These are phyloP conservation scores for Tylopilus rubrobrunneus DNA, from an alignment of 768 basidiomycete genomes.

Conservation along the genomic window DNA sequence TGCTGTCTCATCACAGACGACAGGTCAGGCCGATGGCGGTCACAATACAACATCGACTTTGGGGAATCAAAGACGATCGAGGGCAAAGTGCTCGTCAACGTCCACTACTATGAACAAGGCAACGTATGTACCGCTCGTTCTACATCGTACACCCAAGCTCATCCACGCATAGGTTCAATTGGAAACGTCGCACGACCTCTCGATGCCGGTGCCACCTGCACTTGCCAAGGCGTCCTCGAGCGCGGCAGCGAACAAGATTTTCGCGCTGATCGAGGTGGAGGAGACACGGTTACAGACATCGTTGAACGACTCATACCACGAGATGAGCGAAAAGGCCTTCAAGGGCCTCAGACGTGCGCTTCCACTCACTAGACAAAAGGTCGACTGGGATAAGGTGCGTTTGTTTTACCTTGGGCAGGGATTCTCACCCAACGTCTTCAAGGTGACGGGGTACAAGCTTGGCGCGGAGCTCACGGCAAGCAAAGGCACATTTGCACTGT, in stretches of 20 bases:
- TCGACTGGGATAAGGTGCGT: conserved; percentile 92
- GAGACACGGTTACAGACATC: conserved; percentile 76
- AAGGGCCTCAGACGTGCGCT: conserved; percentile 85
- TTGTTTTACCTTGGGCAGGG: neutral
- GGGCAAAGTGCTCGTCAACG: conserved; percentile 77
- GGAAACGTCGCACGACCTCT: conserved; percentile 64
- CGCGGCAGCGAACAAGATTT: conserved; percentile 61
- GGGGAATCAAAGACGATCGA: conserved; percentile 49
- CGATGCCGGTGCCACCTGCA: conserved; percentile 59
- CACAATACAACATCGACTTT: conserved; percentile 75
- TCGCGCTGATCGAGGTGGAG: conserved; percentile 79
- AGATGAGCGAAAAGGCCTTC: conserved; percentile 93
- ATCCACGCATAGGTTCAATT: conserved; percentile 73
- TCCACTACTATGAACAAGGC: conserved; percentile 98
- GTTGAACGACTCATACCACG: conserved; percentile 77
- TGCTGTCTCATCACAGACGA: neutral
- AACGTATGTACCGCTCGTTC: conserved; percentile 51
- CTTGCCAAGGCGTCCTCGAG: conserved; percentile 48
- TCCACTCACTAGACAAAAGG: conserved; percentile 87
- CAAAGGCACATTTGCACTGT: conserved; percentile 47
- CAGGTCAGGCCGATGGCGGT: conserved; percentile 96
- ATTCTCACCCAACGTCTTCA: neutral
- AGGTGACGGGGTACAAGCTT: conserved; percentile 64
- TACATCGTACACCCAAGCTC: neutral
- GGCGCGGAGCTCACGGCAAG: conserved; percentile 72